Percentiles rank a stretch among this genome's conserved stretches.
Evolutionary conservation across 805 yeast species (phyloP).

Genomic region (Suhomyces pyralidae): DNA sequence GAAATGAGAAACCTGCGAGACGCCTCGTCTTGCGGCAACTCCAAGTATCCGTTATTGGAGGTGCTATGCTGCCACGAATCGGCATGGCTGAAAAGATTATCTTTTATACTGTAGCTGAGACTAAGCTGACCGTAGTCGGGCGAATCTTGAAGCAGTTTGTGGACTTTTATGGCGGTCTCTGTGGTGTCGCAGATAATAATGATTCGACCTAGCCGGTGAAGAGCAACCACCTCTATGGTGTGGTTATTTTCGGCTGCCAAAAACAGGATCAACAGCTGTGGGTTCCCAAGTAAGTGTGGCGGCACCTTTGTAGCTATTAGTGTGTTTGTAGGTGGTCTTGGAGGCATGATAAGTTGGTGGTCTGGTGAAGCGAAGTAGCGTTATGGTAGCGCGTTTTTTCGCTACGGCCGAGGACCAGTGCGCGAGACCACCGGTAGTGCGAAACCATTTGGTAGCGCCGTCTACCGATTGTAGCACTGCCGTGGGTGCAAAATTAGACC

Average conservation of each 20-base stretch:
- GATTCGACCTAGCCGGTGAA: slow-evolving; percentile 33
- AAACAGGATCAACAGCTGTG: slow-evolving; percentile 23
- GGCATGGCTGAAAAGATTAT: slow-evolving; percentile 22
- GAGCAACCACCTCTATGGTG: slow-evolving; percentile 31
- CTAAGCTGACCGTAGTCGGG: slow-evolving; percentile 15
- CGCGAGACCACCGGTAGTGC: neutral
- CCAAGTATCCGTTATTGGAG: slow-evolving; percentile 27
- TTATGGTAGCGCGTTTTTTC: neutral
- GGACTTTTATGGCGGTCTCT: slow-evolving; percentile 19
- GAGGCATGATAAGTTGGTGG: neutral
- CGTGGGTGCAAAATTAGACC: neutral
- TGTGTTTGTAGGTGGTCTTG: slow-evolving; percentile 25
- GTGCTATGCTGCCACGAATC: neutral
- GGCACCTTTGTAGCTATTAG: slow-evolving; percentile 32
- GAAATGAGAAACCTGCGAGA: slow-evolving; percentile 40
- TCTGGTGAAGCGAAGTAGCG: neutral
- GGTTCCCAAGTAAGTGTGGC: slow-evolving; percentile 20
- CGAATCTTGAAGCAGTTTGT: slow-evolving; percentile 12
- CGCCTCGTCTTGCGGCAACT: slow-evolving; percentile 39
- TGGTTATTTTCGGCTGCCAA: slow-evolving; percentile 20
- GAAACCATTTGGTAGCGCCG: neutral
- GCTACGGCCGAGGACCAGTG: no score
- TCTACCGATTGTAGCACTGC: no score
- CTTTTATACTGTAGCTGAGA: slow-evolving; percentile 32
- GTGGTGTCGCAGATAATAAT: slow-evolving; percentile 30